Conservation (phyloP, 768 basidiomycete species). For the Arthromyces matolae region DNA sequence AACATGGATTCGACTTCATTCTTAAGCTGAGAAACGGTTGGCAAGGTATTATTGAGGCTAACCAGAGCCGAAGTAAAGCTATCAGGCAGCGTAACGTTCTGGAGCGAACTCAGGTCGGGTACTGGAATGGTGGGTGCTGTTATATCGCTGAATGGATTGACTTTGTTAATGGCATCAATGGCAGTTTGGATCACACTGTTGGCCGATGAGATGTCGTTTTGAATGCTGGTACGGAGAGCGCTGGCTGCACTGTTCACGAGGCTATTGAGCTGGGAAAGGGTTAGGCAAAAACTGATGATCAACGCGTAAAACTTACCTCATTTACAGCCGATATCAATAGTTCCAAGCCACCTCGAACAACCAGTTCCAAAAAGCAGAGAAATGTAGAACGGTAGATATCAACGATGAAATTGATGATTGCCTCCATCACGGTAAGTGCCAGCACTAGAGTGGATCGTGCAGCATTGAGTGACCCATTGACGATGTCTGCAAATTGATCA, state of each 20-base stretch:
- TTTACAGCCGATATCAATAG: conserved; percentile 80
- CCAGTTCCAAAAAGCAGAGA: conserved; percentile 89
- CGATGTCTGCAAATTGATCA: conserved; percentile 68
- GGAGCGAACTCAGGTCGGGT: conserved; percentile 68
- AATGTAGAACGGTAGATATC: conserved; percentile 91
- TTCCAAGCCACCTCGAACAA: conserved; percentile 75
- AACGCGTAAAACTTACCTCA: conserved; percentile 51
- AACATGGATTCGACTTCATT: conserved; percentile 64
- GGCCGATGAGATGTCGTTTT: conserved; percentile 61
- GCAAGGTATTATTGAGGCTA: conserved; percentile 78
- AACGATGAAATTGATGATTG: conserved; percentile 86
- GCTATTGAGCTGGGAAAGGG: conserved; percentile 56
- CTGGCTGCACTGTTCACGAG: conserved; percentile 58
- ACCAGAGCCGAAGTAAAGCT: conserved; percentile 70
- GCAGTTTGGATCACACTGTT: conserved; percentile 66
- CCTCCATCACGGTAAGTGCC: conserved; percentile 80
- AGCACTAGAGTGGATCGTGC: conserved; percentile 72
- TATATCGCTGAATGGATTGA: conserved; percentile 71
- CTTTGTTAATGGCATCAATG: conserved; percentile 66
- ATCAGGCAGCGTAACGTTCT: conserved; percentile 77
- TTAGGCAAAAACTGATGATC: not conserved
- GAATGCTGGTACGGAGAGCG: conserved; percentile 64
- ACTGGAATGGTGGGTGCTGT: conserved; percentile 68
- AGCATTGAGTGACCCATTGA: conserved; percentile 75
- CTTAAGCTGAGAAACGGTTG: conserved; percentile 74